A percentile compares a stretch with the other conserved stretches of the same genome.
These are phyloP conservation scores for Termitomyces heimii DNA, from an alignment of 768 basidiomycete genomes.

Conservation along the genomic window DNA sequence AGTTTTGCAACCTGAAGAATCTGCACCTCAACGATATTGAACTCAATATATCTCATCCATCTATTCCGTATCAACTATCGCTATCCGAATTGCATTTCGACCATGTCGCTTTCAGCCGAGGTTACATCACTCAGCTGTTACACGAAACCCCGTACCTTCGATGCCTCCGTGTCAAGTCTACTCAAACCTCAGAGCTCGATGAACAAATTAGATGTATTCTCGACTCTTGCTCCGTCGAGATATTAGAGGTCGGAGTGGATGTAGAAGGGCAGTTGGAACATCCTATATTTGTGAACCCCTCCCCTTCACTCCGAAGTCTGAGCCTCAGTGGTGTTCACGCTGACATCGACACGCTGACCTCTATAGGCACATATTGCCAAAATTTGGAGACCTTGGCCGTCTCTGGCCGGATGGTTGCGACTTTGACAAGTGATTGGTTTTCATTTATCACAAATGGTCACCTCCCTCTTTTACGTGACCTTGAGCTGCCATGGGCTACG, in stretches of 20 bases:
- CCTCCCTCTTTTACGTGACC: constrained; percentile 25
- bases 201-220: constrained; percentile 36
- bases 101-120: constrained; percentile 34
- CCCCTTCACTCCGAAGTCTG: constrained; percentile 30
- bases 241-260: constrained; percentile 37
- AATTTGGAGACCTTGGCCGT: constrained; percentile 36
- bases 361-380: constrained; percentile 27
- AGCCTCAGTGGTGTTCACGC: constrained; percentile 35
- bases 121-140: constrained; percentile 34
- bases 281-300: constrained; percentile 26
- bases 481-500: constrained; percentile 34
- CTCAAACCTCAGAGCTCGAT: constrained; percentile 26
- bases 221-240: constrained; percentile 32
- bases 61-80: constrained; percentile 26
- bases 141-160: constrained; percentile 29
- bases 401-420: constrained; percentile 30
- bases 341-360: constrained; percentile 27
- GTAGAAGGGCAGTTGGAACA: constrained; percentile 16
- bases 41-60: constrained; percentile 33
- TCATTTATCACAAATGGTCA: constrained; percentile 29
- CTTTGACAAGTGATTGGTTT: constrained; percentile 35
- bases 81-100: constrained; percentile 37
- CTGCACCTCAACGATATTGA: constrained; percentile 38
- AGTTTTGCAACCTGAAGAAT: constrained; percentile 35
- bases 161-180: constrained; percentile 30